Conservation (phyloP, 2,329 filamentous ascomycete genomes). For the Beauveria scarabaeidicola region DNA sequence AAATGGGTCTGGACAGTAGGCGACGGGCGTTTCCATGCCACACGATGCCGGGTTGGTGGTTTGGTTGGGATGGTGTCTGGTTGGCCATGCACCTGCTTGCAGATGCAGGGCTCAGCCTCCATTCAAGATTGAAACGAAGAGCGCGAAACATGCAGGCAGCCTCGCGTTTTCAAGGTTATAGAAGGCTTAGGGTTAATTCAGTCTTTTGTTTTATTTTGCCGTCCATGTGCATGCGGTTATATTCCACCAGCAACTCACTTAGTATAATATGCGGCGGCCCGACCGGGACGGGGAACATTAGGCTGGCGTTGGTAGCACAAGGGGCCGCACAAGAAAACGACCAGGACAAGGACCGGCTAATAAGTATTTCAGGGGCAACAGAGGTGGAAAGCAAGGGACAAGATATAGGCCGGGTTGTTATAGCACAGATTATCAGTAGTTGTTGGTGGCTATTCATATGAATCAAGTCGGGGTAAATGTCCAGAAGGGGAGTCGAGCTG, state of each 20-base stretch:
- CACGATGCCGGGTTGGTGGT: background rate
- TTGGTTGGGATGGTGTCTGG: background rate
- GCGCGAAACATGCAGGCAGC: background rate
- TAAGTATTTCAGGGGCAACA: background rate
- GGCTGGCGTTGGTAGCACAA: background rate
- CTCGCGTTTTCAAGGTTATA: background rate
- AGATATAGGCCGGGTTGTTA: background rate
- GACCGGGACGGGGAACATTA: background rate
- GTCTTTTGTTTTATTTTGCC: background rate
- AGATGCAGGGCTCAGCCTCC: background rate
- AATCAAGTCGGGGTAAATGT: background rate
- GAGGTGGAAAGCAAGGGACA: background rate
- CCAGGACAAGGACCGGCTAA: background rate
- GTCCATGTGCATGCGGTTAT: background rate
- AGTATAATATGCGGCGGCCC: background rate
- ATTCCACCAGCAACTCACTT: background rate
- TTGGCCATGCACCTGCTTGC: background rate
- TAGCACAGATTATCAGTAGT: background rate
- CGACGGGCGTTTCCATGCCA: background rate
- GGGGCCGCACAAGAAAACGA: background rate
- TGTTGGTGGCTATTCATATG: background rate
- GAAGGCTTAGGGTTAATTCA: background rate
- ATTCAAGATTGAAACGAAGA: background rate
- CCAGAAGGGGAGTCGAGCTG: background rate
- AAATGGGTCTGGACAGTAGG: background rate